phyloP scores from a whole-genome alignment of 345 rosid genomes.

The Salix purpurea region DNA sequence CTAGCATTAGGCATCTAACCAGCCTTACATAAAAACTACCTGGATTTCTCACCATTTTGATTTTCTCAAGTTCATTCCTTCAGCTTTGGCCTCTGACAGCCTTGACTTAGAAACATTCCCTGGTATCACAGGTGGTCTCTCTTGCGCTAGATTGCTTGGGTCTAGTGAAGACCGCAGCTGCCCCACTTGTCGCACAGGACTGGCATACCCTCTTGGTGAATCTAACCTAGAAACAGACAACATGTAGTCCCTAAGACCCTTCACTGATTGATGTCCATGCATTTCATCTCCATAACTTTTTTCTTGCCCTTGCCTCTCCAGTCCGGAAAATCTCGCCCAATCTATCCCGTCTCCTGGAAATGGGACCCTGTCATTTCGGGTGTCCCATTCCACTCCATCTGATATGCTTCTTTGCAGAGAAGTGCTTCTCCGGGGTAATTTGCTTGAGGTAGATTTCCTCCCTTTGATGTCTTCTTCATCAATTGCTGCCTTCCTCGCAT shows the following conservation, averaged over 20 bases:
- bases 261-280: slow-evolving; percentile 54
- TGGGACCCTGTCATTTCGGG: slow-evolving; percentile 48
- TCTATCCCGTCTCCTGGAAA: slow-evolving; percentile 46
- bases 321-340: slow-evolving; percentile 51
- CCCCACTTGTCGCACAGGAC: slow-evolving; percentile 40
- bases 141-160: slow-evolving; percentile 29
- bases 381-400: slow-evolving; percentile 73
- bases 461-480: slow-evolving; percentile 53
- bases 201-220: slow-evolving; percentile 44
- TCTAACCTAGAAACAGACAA: slow-evolving; percentile 46
- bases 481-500: slow-evolving; percentile 27
- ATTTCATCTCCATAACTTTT: slow-evolving; percentile 56
- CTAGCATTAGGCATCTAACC: background rate
- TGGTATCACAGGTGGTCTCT: slow-evolving; percentile 52
- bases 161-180: slow-evolving; percentile 27
- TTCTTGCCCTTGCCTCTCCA: slow-evolving; percentile 38
- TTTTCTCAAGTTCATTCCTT: slow-evolving; percentile 50
- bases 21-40: slow-evolving; percentile 2
- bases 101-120: slow-evolving; percentile 55
- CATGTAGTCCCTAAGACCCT: slow-evolving; percentile 61
- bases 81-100: slow-evolving; percentile 50
- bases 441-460: slow-evolving; percentile 60
- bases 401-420: slow-evolving; percentile 77
- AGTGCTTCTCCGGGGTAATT: slow-evolving; percentile 46
- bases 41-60: slow-evolving; percentile 44